A percentile compares a stretch with the other conserved stretches of the same genome.
Evolutionary conservation across 768 basidiomycete species (phyloP).

Genomic region (Dentipellis sp.): DNA sequence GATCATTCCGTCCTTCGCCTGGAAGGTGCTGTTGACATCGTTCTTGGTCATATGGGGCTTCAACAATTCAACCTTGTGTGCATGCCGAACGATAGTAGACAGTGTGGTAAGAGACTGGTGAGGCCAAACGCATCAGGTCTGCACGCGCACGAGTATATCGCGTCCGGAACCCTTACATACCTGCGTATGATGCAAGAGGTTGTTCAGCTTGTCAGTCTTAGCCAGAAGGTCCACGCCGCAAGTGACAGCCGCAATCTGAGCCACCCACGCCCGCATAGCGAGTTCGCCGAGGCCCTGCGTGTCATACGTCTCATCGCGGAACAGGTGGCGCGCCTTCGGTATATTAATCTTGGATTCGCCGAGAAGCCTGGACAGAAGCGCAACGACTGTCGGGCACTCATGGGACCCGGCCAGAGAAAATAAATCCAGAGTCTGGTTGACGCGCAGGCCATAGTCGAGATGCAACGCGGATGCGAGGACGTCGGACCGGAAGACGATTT

Average conservation of each 20-base stretch:
- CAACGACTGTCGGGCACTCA: no score
- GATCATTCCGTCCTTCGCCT: slow-evolving; percentile 21
- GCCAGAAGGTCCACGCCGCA: no score
- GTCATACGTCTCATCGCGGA: background rate
- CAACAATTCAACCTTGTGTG: slow-evolving; percentile 33
- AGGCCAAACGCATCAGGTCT: no score
- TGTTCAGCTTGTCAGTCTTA: no score
- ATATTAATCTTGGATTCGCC: background rate
- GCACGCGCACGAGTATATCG: no score
- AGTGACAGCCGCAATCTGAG: background rate
- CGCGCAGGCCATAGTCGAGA: slow-evolving; percentile 27
- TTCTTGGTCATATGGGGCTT: slow-evolving; percentile 40
- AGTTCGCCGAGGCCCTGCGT: background rate
- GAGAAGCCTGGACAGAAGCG: background rate
- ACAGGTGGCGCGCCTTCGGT: background rate
- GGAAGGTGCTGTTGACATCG: slow-evolving; percentile 24
- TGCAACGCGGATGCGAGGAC: slow-evolving; percentile 29
- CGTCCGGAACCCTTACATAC: no score
- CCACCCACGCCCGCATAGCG: background rate
- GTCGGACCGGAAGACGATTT: background rate
- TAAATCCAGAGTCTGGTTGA: slow-evolving; percentile 11
- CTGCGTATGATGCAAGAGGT: no score
- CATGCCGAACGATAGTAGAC: background rate
- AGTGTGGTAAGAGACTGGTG: background rate
- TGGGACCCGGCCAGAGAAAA: background rate